Conservation (phyloP, 108 stramenopile species). For the Chaetoceros tenuissimus region DNA sequence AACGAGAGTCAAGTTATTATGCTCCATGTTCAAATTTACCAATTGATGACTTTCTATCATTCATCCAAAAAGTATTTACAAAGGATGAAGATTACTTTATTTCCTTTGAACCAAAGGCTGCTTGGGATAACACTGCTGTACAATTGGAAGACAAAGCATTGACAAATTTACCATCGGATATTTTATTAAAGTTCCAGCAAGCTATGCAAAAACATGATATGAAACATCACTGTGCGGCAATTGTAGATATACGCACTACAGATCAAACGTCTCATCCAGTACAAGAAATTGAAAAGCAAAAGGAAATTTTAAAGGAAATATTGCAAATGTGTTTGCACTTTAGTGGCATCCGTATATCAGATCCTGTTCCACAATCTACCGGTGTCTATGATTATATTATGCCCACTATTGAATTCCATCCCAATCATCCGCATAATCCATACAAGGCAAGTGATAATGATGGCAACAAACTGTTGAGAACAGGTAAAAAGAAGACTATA, state of each 20-base stretch:
- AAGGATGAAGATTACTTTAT: constrained; percentile 6
- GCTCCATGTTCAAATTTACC: constrained; percentile 9
- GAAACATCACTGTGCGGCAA: constrained; percentile 10
- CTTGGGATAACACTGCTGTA: constrained; percentile 6
- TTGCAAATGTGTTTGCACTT: constrained; percentile 12
- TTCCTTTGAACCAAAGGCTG: constrained; percentile 20
- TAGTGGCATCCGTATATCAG: constrained; percentile 7
- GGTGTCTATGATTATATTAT: constrained; percentile 4
- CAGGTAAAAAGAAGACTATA: neutral
- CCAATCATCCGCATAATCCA: constrained; percentile 5
- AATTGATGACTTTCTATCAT: constrained; percentile 11
- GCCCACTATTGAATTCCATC: constrained; percentile 20
- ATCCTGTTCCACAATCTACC: neutral
- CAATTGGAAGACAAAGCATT: constrained; percentile 9
- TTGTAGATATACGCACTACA: constrained; percentile 4
- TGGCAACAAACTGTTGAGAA: neutral
- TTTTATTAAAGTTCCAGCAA: constrained; percentile 6
- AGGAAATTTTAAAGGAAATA: neutral
- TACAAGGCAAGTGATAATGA: neutral
- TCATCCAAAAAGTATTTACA: constrained; percentile 8
- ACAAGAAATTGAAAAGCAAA: constrained; percentile 2
- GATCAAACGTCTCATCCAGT: neutral
- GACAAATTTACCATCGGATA: constrained; percentile 8
- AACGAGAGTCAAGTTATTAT: constrained; percentile 2
- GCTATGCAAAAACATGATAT: constrained; percentile 5